Conservation (phyloP, 139 green algal species). For the Limnomonas spitsbergensis region DNA sequence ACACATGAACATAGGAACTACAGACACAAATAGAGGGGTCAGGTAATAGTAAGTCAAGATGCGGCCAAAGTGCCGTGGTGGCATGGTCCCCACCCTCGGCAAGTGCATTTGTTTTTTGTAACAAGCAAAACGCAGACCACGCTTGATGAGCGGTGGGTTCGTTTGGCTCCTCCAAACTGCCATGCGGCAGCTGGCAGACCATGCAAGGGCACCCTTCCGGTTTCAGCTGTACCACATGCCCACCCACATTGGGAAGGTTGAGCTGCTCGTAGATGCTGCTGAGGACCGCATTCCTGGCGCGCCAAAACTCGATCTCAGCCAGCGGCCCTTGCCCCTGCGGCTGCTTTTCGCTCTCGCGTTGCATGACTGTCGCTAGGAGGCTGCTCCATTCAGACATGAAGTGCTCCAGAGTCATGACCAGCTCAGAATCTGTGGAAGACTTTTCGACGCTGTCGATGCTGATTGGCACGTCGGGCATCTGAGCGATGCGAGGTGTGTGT, state of each 20-base stretch:
- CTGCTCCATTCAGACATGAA: constrained; percentile 60
- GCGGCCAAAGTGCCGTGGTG: background rate
- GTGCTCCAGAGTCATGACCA: constrained; percentile 54
- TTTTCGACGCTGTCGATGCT: constrained; percentile 37
- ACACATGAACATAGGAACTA: no score
- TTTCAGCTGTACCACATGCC: no score
- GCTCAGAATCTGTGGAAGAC: constrained; percentile 44
- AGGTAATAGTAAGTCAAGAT: no score
- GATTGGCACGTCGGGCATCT: constrained; percentile 48
- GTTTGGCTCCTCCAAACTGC: no score
- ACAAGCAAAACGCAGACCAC: background rate
- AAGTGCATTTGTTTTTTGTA: background rate
- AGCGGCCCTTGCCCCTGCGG: constrained; percentile 66
- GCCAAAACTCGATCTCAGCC: constrained; percentile 88
- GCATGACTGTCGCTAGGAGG: constrained; percentile 43
- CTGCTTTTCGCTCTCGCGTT: constrained; percentile 55
- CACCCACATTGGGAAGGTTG: constrained; percentile 57
- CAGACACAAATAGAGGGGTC: no score
- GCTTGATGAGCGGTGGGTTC: no score
- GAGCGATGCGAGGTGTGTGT: background rate
- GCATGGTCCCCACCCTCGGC: background rate
- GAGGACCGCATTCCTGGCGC: constrained; percentile 68
- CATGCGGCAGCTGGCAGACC: no score
- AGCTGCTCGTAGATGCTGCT: constrained; percentile 81
- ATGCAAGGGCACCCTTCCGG: no score